A percentile compares a stretch with the other conserved stretches of the same genome.
phyloP scores from a whole-genome alignment of 306 rosid genomes.

The Lathyrus aphaca region DNA sequence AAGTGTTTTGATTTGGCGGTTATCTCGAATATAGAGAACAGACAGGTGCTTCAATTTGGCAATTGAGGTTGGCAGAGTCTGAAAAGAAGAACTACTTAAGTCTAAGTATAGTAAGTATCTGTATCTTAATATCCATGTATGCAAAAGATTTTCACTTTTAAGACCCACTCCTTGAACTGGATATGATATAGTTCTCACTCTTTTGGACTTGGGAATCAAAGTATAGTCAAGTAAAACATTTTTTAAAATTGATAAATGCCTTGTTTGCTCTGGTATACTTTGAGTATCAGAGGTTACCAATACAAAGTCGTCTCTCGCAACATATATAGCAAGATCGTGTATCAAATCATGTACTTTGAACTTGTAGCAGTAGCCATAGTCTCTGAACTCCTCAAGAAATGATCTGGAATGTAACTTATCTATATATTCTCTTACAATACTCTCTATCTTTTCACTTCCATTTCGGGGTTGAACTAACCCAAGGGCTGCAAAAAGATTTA shows the following conservation, averaged over 20 bases:
- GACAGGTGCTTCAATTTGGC: background rate
- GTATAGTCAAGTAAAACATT: background rate
- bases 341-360: conserved; percentile 17
- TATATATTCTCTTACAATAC: background rate
- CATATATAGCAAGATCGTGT: conserved; percentile 9
- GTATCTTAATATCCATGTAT: conserved; percentile 8
- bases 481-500: background rate
- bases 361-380: background rate
- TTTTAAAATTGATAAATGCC: background rate
- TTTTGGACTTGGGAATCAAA: background rate
- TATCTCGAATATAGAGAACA: background rate
- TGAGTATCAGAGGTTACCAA: background rate
- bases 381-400: conserved; percentile 33
- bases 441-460: background rate
- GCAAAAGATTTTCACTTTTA: background rate
- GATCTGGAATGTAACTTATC: conserved; percentile 37
- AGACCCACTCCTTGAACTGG: background rate
- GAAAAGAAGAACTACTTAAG: background rate
- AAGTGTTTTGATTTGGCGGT: background rate
- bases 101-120: background rate
- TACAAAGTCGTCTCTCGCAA: background rate
- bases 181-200: background rate
- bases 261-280: background rate
- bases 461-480: background rate
- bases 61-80: background rate